These are phyloP conservation scores for Paramecium tetraurelia DNA, from an alignment of 73 alveolate species.

Conservation along the genomic window DNA sequence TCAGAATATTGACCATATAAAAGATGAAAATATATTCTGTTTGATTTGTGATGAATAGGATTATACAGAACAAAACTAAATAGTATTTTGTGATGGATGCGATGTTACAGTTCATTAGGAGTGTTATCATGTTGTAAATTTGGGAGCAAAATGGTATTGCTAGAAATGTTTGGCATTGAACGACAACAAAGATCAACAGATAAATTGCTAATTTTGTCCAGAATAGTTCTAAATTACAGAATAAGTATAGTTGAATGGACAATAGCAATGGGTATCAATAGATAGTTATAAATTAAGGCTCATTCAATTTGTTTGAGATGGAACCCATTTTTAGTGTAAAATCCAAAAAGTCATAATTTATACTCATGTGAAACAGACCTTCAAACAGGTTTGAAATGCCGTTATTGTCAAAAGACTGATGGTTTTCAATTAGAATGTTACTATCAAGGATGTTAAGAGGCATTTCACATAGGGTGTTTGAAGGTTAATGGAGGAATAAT, in stretches of 20 bases:
- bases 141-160: not conserved
- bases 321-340: not conserved
- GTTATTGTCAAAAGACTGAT: not conserved
- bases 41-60: conserved; percentile 9
- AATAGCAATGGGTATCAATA: not conserved
- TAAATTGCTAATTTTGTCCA: not conserved
- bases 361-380: not conserved
- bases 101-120: conserved; percentile 25
- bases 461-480: conserved; percentile 1
- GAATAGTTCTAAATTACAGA: not conserved
- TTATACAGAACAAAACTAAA: not conserved
- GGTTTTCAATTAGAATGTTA: not conserved
- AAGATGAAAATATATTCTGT: conserved; percentile 4
- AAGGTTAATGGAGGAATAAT: conserved; percentile 22
- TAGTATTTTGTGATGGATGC: conserved; percentile 41
- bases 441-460: not conserved
- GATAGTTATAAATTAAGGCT: not conserved
- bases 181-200: not conserved
- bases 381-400: not conserved
- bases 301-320: conserved; percentile 8
- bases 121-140: not conserved
- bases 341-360: not conserved
- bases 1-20: not conserved
- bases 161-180: not conserved
- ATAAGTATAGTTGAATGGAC: not conserved